Conservation (phyloP, 129 eudicot genomes). For the Lactuca sativa region DNA sequence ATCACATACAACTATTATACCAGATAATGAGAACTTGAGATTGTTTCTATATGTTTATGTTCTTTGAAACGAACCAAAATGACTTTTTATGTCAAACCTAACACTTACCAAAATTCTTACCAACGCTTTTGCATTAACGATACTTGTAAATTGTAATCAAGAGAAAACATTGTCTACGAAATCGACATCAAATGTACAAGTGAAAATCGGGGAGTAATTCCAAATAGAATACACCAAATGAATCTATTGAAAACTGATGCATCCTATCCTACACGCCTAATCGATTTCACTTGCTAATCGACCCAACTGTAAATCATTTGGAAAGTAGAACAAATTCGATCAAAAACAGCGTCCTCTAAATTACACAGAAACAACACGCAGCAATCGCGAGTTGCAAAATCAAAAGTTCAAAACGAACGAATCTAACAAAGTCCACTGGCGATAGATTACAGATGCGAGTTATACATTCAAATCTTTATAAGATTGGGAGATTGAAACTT, state of each 20-base stretch:
- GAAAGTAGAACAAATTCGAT: conserved; percentile 11
- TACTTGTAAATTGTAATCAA: not conserved
- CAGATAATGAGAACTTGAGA: no score
- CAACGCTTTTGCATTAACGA: conserved; percentile 19
- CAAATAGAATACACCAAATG: not conserved
- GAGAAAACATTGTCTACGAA: conserved; percentile 1
- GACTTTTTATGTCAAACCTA: conserved; percentile 27
- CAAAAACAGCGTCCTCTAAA: not conserved
- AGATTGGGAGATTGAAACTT: conserved; percentile 13
- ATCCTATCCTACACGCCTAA: conserved; percentile 4
- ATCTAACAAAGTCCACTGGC: conserved; percentile 15
- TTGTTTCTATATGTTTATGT: conserved; percentile 6
- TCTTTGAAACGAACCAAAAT: conserved; percentile 15
- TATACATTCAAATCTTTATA: not conserved
- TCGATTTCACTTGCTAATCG: conserved; percentile 22
- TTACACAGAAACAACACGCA: conserved; percentile 6
- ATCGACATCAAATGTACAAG: conserved; percentile 18
- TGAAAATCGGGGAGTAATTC: conserved; percentile 13
- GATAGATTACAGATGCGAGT: conserved; percentile 9
- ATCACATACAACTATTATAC: no score
- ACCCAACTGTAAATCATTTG: not conserved
- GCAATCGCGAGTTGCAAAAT: not conserved
- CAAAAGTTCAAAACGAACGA: conserved; percentile 15
- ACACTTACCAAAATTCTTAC: conserved; percentile 20
- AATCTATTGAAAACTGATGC: conserved; percentile 6